Percentiles rank a stretch among this genome's conserved stretches.
Evolutionary conservation across 2,329 filamentous ascomycete species (phyloP).

Genomic region (Talaromyces funiculosus): DNA sequence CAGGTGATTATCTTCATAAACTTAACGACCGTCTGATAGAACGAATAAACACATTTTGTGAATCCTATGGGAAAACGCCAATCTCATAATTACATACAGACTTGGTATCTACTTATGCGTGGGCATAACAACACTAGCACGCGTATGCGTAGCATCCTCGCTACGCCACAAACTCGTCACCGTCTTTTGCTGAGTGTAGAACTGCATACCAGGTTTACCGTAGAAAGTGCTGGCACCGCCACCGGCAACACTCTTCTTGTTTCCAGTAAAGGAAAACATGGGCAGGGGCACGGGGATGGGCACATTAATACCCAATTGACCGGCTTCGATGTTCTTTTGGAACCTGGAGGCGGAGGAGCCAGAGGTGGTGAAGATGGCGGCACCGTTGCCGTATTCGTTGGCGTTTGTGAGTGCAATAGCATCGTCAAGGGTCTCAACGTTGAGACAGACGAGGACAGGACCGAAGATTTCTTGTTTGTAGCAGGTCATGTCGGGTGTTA

Average conservation of each 20-base stretch:
- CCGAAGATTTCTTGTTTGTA: constrained; percentile 35
- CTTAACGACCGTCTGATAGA: too few relatives aligned
- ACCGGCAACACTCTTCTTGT: constrained; percentile 87
- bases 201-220: constrained; percentile 83
- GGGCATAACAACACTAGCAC: constrained; percentile 87
- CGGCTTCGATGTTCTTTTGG: constrained; percentile 61
- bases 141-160: constrained; percentile 76
- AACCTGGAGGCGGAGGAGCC: constrained; percentile 57
- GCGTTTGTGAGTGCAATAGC: constrained; percentile 52
- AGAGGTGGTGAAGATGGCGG: constrained; percentile 59
- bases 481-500: constrained; percentile 33
- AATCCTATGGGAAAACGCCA: background rate
- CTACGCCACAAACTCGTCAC: constrained; percentile 87
- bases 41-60: background rate
- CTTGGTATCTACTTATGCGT: constrained; percentile 10
- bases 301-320: constrained; percentile 63
- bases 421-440: constrained; percentile 31
- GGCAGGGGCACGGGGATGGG: constrained; percentile 59
- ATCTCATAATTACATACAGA: background rate
- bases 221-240: constrained; percentile 94
- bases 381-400: constrained; percentile 64
- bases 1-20: background rate
- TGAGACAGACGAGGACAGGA: constrained; percentile 33
- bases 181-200: constrained; percentile 97
- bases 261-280: constrained; percentile 61